A percentile compares a stretch with the other conserved stretches of the same genome.
These are phyloP conservation scores for Populus nigra DNA, from an alignment of 345 rosid species.

Conservation along the genomic window DNA sequence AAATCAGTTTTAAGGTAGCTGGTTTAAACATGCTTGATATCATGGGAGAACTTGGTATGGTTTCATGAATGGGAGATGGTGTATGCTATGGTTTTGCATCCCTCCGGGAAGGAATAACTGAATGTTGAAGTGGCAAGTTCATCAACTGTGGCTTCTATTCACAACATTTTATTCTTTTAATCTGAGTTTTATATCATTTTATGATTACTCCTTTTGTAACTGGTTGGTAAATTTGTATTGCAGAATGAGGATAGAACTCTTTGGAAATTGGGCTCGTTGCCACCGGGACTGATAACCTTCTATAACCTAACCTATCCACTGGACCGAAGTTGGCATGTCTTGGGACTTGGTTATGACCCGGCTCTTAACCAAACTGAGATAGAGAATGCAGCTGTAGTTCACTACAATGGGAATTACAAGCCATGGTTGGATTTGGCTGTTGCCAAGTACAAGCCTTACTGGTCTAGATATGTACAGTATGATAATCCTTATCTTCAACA, in stretches of 20 bases:
- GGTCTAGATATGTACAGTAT: conserved; percentile 74
- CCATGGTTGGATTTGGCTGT: conserved; percentile 95
- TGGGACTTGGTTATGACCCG: conserved; percentile 98
- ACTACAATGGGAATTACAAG: conserved; percentile 96
- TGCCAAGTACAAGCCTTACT: conserved; percentile 76
- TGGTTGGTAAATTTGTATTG: conserved; percentile 24
- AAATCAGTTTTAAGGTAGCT: neutral
- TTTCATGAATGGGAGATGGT: neutral
- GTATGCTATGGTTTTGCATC: neutral
- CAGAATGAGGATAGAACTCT: conserved; percentile 97
- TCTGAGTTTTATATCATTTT: neutral
- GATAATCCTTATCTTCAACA: conserved; percentile 68
- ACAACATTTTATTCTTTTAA: neutral
- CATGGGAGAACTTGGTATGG: neutral
- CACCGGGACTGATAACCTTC: conserved; percentile 93
- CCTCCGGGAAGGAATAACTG: neutral
- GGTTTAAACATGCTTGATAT: neutral
- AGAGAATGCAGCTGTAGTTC: conserved; percentile 82
- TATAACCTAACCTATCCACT: conserved; percentile 82
- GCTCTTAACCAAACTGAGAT: conserved; percentile 91
- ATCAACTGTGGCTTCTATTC: neutral
- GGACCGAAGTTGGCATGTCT: conserved; percentile 79
- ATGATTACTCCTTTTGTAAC: neutral
- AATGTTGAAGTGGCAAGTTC: neutral
- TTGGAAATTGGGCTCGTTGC: conserved; percentile 96